A percentile compares a stretch with the other conserved stretches of the same genome.
Evolutionary conservation across 306 rosid species (phyloP).

Genomic region (Mucuna pruriens): DNA sequence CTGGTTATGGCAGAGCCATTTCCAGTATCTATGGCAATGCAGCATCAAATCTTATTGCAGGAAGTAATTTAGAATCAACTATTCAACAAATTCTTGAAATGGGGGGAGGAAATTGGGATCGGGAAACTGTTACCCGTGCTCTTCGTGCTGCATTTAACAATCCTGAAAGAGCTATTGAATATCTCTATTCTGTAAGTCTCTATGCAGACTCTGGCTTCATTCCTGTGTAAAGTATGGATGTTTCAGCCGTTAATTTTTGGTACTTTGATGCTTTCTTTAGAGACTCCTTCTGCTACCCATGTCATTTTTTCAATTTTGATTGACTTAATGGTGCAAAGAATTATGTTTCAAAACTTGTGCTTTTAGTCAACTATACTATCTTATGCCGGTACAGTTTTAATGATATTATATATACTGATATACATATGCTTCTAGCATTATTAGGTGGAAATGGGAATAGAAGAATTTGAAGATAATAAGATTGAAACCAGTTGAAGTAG

Average conservation of each 20-base stretch:
- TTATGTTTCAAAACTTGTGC: not conserved
- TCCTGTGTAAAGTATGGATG: not conserved
- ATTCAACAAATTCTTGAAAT: constrained; percentile 75
- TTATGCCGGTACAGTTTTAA: not conserved
- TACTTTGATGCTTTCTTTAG: constrained; percentile 13
- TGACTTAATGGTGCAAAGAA: constrained; percentile 5
- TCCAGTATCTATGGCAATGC: constrained; percentile 62
- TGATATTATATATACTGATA: not conserved
- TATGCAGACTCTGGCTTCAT: not conserved
- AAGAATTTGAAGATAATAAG: not conserved
- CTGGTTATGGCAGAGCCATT: constrained; percentile 57
- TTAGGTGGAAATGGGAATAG: not conserved
- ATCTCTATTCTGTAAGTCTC: constrained; percentile 82
- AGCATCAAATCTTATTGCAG: constrained; percentile 72
- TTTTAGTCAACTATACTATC: constrained; percentile 20
- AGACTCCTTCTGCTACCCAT: not conserved
- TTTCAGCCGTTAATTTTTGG: constrained; percentile 24
- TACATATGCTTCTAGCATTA: not conserved
- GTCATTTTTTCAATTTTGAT: not conserved
- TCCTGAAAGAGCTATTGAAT: constrained; percentile 90
- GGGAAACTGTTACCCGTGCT: constrained; percentile 78
- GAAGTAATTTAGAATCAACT: constrained; percentile 64
- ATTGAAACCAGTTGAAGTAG: not conserved
- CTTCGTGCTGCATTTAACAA: constrained; percentile 87
- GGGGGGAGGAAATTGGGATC: constrained; percentile 95